Conservation (phyloP, 2,329 filamentous ascomycete species). For the Botryotinia convoluta region DNA sequence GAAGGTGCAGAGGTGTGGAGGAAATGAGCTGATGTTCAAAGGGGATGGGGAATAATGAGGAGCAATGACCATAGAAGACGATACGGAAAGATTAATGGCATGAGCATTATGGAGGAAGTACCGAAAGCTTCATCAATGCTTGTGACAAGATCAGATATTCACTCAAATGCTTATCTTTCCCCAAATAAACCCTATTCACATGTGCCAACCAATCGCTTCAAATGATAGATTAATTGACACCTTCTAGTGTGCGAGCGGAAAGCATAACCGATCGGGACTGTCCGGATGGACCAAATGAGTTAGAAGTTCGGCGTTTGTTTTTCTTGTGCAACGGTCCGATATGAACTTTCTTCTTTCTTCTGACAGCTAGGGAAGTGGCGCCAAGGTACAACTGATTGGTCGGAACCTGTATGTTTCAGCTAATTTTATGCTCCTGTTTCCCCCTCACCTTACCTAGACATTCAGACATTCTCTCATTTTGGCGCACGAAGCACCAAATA, state of each 20-base stretch:
- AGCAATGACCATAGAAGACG: not conserved
- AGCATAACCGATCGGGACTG: constrained; percentile 9
- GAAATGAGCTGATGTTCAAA: not conserved
- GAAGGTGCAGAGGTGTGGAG: not conserved
- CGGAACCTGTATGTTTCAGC: constrained; percentile 5
- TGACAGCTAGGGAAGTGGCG: not conserved
- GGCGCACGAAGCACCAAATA: not conserved
- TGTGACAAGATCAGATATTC: not conserved
- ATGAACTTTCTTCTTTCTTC: not conserved
- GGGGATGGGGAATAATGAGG: not conserved
- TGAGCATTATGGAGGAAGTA: not conserved
- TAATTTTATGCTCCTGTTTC: not conserved
- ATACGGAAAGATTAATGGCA: not conserved
- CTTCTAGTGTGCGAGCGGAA: not conserved
- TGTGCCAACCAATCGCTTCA: not conserved
- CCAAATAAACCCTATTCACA: not conserved
- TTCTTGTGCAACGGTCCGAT: not conserved
- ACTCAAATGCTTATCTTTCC: not conserved
- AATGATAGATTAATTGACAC: constrained; percentile 8
- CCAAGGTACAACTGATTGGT: not conserved
- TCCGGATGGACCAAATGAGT: constrained; percentile 5
- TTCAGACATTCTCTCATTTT: not conserved
- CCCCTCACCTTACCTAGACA: not conserved
- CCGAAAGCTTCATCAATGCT: constrained; percentile 1
- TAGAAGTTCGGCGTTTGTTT: constrained; percentile 15